Evolutionary conservation across 331 rosid genomes (phyloP), one percentile per base, ranked within the genome.

Genomic region (Quercus phellos): DNA sequence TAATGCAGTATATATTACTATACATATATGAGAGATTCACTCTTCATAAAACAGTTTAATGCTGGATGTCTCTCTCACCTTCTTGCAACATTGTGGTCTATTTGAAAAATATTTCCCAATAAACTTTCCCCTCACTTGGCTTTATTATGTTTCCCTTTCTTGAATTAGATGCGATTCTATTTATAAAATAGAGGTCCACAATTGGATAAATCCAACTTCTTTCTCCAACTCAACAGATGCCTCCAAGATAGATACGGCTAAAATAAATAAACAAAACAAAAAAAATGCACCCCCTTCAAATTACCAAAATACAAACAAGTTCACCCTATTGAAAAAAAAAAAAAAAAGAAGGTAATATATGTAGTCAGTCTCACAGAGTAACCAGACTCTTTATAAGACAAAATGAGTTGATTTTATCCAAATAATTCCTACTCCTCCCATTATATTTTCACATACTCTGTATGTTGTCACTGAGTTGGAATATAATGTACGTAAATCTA

Each of bases 141-240:
- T 68, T 19, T 84, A 43, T 27, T 84, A 26, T 27, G 34, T 71
- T 26, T 81, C 83, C 61, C 27, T 81, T 84, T 82, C 77, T 26
- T 73, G 78, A 89, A 86, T 84, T 84, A 79, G 92, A 83, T 83
- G 81, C 91, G 84, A 74, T 85, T 87, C 82, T 46, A 17, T 54
- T 14, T 74, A 26, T 71, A 34, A 75, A 79, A 87, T 78, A 74
- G 77, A 77, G 89, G 89, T 91, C 92, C 90, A 22, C 92, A 86
- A 87, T 50, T 83, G 96, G 96, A 90, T 89, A 90, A 76, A 86
- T 74, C 78, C 92, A 84, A 81, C 86, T 81, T 69, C 80, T 74
- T 81, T 70, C 81, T 85, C 90, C 89, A 83, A 86, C 88, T 78
- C 74, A 81, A 82, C 76, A 83, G 86, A 90, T 92, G 84, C 94